phyloP scores from a whole-genome alignment of 495 filamentous ascomycete species.

The Penicillium steckii region DNA sequence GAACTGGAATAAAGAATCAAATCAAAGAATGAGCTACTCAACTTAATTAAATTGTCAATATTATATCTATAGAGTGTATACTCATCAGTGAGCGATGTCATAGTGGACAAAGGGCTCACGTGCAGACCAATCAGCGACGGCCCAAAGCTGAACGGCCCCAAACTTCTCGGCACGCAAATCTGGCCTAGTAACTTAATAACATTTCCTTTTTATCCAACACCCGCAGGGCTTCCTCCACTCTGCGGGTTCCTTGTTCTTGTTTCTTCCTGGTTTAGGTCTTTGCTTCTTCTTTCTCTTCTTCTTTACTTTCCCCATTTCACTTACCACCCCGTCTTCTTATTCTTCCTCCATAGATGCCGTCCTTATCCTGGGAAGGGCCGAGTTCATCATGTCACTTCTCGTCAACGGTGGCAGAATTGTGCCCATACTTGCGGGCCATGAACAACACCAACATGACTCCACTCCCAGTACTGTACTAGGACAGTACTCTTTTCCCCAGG shows the following conservation, averaged over 20 bases:
- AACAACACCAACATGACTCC: slow-evolving; percentile 21
- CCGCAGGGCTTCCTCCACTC: slow-evolving; percentile 28
- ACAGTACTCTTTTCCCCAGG: background rate
- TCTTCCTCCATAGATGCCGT: slow-evolving; percentile 37
- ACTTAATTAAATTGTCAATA: too few species aligned
- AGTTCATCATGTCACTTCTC: slow-evolving; percentile 40
- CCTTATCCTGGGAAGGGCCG: slow-evolving; percentile 33
- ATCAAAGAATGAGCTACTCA: too few species aligned
- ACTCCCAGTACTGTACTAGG: slow-evolving; percentile 16
- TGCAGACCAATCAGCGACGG: slow-evolving; percentile 20
- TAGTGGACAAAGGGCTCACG: slow-evolving; percentile 22
- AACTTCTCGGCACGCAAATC: slow-evolving; percentile 19
- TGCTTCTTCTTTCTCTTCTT: slow-evolving; percentile 9
- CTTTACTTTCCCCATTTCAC: slow-evolving; percentile 10
- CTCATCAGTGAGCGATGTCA: slow-evolving; percentile 24
- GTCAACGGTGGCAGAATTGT: slow-evolving; percentile 49
- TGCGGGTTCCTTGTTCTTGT: slow-evolving; percentile 20
- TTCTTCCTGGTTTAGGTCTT: slow-evolving; percentile 7
- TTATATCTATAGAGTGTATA: background rate
- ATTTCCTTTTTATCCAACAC: slow-evolving; percentile 31
- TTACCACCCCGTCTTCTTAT: background rate
- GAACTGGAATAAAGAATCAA: too few species aligned
- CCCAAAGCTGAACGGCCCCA: slow-evolving; percentile 14
- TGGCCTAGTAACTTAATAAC: slow-evolving; percentile 1
- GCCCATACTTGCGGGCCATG: slow-evolving; percentile 41